Conservation (phyloP, 768 basidiomycete species). For the Naganishia antarctica region DNA sequence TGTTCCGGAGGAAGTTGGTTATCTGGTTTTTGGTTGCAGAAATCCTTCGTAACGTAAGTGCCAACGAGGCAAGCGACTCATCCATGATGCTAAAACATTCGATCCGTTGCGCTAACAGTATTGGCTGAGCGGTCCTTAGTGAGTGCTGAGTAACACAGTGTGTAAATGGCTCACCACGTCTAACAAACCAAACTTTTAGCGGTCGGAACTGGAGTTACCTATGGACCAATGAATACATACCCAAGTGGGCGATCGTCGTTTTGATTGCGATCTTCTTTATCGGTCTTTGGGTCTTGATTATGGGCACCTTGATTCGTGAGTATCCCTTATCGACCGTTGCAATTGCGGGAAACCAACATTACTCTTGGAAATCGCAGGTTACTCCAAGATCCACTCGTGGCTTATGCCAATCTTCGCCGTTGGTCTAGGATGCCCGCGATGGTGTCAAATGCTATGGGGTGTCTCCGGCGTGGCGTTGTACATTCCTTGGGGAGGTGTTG, state of each 20-base stretch:
- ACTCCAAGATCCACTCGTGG: conserved; percentile 94
- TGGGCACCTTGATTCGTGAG: conserved; percentile 61
- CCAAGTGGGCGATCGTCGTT: conserved; percentile 75
- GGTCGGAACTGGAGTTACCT: conserved; percentile 94
- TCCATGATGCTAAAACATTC: conserved; percentile 41
- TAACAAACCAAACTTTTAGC: conserved; percentile 15
- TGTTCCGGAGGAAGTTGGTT: conserved; percentile 85
- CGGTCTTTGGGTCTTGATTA: conserved; percentile 72
- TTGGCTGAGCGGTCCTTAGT: conserved; percentile 47
- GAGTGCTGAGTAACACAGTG: conserved; percentile 58
- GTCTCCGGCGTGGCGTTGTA: conserved; percentile 88
- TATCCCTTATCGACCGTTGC: not conserved
- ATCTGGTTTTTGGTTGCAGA: conserved; percentile 93
- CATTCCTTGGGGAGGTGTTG: conserved; percentile 82
- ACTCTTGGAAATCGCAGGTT: conserved; percentile 48
- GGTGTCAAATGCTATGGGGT: conserved; percentile 98
- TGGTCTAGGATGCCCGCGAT: conserved; percentile 84
- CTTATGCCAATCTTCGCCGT: conserved; percentile 90
- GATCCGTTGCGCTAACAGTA: conserved; percentile 55
- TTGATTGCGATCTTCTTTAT: conserved; percentile 81
- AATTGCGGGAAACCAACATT: conserved; percentile 13
- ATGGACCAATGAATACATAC: conserved; percentile 70
- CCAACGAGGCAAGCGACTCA: conserved; percentile 52
- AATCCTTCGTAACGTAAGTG: conserved; percentile 63
- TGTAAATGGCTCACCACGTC: not conserved